Evolutionary conservation across 2,329 filamentous ascomycete species (phyloP).

Genomic region (Aspergillus thermomutatus): DNA sequence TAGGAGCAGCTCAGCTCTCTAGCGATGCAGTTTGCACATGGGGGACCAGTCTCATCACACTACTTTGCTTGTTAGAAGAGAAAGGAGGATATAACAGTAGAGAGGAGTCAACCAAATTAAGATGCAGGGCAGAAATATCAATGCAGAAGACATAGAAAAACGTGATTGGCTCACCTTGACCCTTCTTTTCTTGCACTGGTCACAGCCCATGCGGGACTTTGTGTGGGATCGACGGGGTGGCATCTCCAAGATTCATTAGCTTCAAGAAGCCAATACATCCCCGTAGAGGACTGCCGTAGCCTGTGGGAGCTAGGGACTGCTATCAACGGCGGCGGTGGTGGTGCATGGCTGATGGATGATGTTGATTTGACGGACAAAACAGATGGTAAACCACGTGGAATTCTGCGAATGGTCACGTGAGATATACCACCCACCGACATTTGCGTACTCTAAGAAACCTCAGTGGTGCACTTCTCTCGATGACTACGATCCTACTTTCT

Average conservation of each 20-base stretch:
- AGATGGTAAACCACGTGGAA: neutral
- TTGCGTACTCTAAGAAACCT: neutral
- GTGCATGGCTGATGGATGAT: neutral
- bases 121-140: neutral
- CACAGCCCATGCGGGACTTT: conserved; percentile 43
- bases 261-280: neutral
- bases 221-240: conserved; percentile 39
- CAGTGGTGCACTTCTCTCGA: neutral
- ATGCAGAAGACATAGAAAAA: neutral
- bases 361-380: neutral
- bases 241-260: conserved; percentile 21
- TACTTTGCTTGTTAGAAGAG: conserved; percentile 16
- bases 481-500: neutral
- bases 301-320: neutral
- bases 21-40: conserved; percentile 37
- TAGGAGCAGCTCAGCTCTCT: conserved; percentile 34
- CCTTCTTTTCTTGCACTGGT: conserved; percentile 39
- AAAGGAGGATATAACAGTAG: neutral
- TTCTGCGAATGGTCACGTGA: neutral
- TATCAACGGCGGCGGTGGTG: neutral
- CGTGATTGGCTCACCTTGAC: conserved; percentile 34
- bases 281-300: neutral
- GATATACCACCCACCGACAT: neutral
- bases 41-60: conserved; percentile 41
- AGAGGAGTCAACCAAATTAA: neutral